Evolutionary conservation across 352 stramenopile genomes (phyloP).

Genomic region (Achlya hypogyna): DNA sequence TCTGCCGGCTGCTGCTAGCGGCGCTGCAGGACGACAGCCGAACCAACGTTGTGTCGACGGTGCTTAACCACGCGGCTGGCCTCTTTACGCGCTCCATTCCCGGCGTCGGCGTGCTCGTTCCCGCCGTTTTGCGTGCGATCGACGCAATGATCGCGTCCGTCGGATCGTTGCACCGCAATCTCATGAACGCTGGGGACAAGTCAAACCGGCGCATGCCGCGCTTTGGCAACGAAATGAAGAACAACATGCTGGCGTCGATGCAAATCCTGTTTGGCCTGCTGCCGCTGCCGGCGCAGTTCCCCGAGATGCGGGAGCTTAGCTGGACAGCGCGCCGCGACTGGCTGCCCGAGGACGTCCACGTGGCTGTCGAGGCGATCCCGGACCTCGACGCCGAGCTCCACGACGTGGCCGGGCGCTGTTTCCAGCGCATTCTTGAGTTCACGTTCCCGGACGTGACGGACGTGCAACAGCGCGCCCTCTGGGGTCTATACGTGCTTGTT

Average conservation of each 20-base stretch:
- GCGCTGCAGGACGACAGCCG: constrained; percentile 12
- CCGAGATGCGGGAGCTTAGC: constrained; percentile 63
- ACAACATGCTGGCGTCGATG: constrained; percentile 30
- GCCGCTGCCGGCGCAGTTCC: constrained; percentile 60
- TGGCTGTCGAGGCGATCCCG: constrained; percentile 45
- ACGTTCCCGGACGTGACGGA: constrained; percentile 63
- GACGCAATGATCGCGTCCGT: constrained; percentile 55
- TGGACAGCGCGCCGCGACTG: constrained; percentile 30
- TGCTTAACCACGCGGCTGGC: constrained; percentile 59
- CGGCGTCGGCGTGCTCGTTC: constrained; percentile 68
- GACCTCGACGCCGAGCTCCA: constrained; percentile 43
- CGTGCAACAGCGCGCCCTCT: constrained; percentile 75
- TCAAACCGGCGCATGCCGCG: constrained; percentile 1
- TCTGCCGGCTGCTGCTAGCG: constrained; percentile 57
- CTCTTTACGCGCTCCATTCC: constrained; percentile 75
- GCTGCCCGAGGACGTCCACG: constrained; percentile 27
- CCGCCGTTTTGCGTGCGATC: constrained; percentile 68
- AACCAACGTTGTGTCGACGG: constrained; percentile 51
- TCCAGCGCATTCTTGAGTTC: constrained; percentile 65
- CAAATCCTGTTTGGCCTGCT: constrained; percentile 72
- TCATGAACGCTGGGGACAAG: not conserved
- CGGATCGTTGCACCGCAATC: not conserved
- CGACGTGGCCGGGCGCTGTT: constrained; percentile 54
- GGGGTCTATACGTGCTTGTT: constrained; percentile 66
- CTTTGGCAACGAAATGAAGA: constrained; percentile 7